Conservation (phyloP, 2,329 filamentous ascomycete genomes). For the Orbilia quercus region DNA sequence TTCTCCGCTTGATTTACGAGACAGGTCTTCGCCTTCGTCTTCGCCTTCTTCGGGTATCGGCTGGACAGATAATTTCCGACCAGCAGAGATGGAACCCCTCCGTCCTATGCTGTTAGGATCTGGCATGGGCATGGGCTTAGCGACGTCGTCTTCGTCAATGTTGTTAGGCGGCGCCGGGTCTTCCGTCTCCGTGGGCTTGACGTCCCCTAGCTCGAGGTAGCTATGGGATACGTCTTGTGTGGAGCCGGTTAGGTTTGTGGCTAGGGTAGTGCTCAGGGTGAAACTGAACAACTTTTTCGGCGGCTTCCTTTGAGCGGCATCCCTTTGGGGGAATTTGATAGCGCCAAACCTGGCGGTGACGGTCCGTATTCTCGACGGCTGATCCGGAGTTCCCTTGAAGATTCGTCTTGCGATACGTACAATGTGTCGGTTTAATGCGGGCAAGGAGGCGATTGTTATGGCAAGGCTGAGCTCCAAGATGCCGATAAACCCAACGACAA, state of each 20-base stretch:
- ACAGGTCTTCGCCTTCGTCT: neutral
- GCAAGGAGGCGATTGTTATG: constrained; percentile 28
- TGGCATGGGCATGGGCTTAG: neutral
- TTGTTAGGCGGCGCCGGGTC: neutral
- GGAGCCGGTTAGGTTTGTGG: neutral
- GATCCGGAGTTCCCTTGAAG: neutral
- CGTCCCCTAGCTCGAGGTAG: constrained; percentile 27
- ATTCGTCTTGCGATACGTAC: constrained; percentile 17
- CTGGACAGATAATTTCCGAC: constrained; percentile 10
- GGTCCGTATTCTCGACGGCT: neutral
- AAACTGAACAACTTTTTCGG: constrained; percentile 14
- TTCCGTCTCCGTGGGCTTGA: constrained; percentile 22
- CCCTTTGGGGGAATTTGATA: constrained; percentile 15
- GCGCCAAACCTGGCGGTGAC: constrained; percentile 25
- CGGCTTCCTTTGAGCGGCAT: neutral
- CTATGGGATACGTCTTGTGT: constrained; percentile 13
- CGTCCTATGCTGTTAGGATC: constrained; percentile 1
- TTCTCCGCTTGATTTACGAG: neutral
- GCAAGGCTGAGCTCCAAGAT: constrained; percentile 36
- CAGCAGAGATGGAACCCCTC: constrained; percentile 6
- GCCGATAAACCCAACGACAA: constrained; percentile 26
- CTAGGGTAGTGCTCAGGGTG: constrained; percentile 5
- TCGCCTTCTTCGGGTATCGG: constrained; percentile 2
- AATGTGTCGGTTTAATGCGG: constrained; percentile 36
- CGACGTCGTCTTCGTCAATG: neutral